A percentile compares a stretch with the other conserved stretches of the same genome.
Evolutionary conservation across 1,284 basidiomycete genomes (phyloP).

Genomic region (Boletus semigastroideus): DNA sequence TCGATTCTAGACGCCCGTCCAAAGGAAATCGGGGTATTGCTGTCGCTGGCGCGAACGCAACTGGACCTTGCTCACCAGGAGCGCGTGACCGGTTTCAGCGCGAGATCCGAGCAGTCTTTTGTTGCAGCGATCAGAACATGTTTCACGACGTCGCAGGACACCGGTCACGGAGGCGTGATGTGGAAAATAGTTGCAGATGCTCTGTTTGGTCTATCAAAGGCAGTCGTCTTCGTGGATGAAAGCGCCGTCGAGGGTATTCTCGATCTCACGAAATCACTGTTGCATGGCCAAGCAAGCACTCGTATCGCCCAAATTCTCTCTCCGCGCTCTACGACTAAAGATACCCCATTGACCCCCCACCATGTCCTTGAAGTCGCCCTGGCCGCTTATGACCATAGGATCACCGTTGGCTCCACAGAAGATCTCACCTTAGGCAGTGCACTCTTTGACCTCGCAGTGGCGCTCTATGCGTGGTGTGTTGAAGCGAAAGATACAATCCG

Average conservation of each 20-base stretch:
- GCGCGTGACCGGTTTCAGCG: slow-evolving; percentile 65
- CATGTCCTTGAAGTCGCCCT: slow-evolving; percentile 60
- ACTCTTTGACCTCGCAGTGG: slow-evolving; percentile 77
- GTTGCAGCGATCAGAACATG: slow-evolving; percentile 57
- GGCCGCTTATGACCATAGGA: slow-evolving; percentile 70
- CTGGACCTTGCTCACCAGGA: slow-evolving; percentile 74
- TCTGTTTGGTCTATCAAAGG: slow-evolving; percentile 61
- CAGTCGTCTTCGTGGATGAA: slow-evolving; percentile 45
- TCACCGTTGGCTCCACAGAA: slow-evolving; percentile 67
- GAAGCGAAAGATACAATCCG: slow-evolving; percentile 34
- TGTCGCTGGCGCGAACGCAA: slow-evolving; percentile 74
- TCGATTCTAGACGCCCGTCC: slow-evolving; percentile 59
- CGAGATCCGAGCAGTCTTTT: slow-evolving; percentile 76
- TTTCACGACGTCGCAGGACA: slow-evolving; percentile 52
- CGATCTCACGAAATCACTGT: slow-evolving; percentile 35
- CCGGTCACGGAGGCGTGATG: slow-evolving; percentile 67
- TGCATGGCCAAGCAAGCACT: slow-evolving; percentile 40
- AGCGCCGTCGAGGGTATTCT: slow-evolving; percentile 39
- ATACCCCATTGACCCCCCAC: slow-evolving; percentile 33
- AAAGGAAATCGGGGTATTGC: slow-evolving; percentile 67
- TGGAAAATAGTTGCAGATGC: slow-evolving; percentile 92
- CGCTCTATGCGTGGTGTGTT: slow-evolving; percentile 56
- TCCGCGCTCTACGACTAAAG: slow-evolving; percentile 29
- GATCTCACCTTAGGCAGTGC: slow-evolving; percentile 57
- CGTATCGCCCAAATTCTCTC: slow-evolving; percentile 45